Conservation (phyloP, 495 filamentous ascomycete species). For the Podospora pseudocomata region DNA sequence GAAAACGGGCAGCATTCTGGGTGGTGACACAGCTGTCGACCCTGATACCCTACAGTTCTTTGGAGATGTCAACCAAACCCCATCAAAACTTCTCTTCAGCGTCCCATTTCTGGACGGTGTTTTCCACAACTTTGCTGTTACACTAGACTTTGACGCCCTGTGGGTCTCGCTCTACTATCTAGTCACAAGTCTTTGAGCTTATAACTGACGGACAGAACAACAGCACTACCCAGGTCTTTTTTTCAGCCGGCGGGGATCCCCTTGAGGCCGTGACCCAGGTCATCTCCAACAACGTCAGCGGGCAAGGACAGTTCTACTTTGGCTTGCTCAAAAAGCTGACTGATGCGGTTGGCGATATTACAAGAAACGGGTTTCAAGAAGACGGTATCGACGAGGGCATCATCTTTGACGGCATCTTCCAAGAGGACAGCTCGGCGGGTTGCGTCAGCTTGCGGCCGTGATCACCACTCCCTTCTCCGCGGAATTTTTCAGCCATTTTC, state of each 20-base stretch:
- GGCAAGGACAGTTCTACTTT: slow-evolving; percentile 48
- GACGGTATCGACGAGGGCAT: slow-evolving; percentile 44
- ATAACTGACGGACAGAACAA: not conserved
- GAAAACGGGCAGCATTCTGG: slow-evolving; percentile 47
- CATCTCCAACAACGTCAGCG: slow-evolving; percentile 39
- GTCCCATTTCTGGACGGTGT: slow-evolving; percentile 33
- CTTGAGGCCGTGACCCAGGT: slow-evolving; percentile 35
- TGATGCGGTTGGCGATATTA: slow-evolving; percentile 34
- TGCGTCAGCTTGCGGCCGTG: slow-evolving; percentile 31
- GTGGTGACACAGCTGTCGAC: slow-evolving; percentile 25
- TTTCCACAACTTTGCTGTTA: slow-evolving; percentile 50
- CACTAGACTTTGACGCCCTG: slow-evolving; percentile 42
- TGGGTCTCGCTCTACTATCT: slow-evolving; percentile 16
- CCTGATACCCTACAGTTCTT: slow-evolving; percentile 39
- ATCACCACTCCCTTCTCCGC: not conserved
- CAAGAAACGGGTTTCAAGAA: slow-evolving; percentile 40
- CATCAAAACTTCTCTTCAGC: slow-evolving; percentile 38
- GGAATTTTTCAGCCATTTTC: not conserved
- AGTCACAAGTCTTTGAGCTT: too few species aligned
- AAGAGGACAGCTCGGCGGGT: slow-evolving; percentile 38
- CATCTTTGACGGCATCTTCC: slow-evolving; percentile 46
- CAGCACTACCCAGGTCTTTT: slow-evolving; percentile 31
- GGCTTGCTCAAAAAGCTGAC: slow-evolving; percentile 45
- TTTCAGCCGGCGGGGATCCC: slow-evolving; percentile 32
- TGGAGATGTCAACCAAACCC: slow-evolving; percentile 35